Base-by-base conservation (phyloP, 108 stramenopile species). In the Cyclotella kingstonii region DNA sequence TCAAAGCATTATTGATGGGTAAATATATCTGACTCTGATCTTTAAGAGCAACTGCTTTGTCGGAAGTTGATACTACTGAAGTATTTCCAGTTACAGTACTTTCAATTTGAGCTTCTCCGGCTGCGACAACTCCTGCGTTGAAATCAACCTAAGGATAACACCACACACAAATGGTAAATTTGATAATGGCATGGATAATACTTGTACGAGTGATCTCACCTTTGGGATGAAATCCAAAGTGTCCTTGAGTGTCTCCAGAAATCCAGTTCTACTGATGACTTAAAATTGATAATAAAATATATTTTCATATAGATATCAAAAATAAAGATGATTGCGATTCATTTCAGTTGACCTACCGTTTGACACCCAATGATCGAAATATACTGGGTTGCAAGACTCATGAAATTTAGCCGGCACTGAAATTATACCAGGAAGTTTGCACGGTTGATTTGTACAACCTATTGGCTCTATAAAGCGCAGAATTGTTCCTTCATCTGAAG, bases 101-200 rank as follows among this genome's bases (percentile, higher is more conserved):
- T 53, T 94, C 93, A 66, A 94, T 94, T 54, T 91, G 90, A 2
- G 93, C 90, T 53, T 90, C 90, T 33, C 93, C 93, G 7, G 93
- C 93, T 3, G 93, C 93, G 0, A 94, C 90, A 9, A 91, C 93
- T 2, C 90, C 93, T 1, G 93, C 93, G 77, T 94, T 94, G 70
- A 94, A 94, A 77, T 94, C 93, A 12, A 85, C 85, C 77, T 81
- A 68, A 14, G 19, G 49, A n/a, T 2, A 10, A 30, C 2, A 27
- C 0, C 29, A 18, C 5, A n/a, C n/a, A n/a, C n/a, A n/a, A n/a
- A n/a, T n/a, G n/a, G n/a, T n/a, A n/a, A n/a, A n/a, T n/a, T n/a
- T n/a, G 11, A 60, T 28, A 45, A 17, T 15, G 41, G 27, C 15
- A 19, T 38, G 12, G 36, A 10, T 38, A 34, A 21, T 21, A 33